Evolutionary conservation across 2,329 filamentous ascomycete species (phyloP).

Genomic region (Ascochyta pisi): DNA sequence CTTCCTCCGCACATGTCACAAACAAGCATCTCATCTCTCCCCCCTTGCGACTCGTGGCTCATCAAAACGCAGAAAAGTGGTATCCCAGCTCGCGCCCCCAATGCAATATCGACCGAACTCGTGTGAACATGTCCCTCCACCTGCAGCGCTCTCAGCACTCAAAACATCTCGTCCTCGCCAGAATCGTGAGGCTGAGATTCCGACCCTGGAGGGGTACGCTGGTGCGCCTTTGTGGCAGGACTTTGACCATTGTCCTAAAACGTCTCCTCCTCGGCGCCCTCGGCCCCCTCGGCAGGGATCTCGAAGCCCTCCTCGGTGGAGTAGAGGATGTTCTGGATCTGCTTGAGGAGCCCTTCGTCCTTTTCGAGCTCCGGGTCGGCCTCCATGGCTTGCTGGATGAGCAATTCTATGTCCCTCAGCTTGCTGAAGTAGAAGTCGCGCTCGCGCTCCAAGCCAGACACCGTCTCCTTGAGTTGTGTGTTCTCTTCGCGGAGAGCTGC

Average conservation of each 20-base stretch:
- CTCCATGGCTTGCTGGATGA: slow-evolving; percentile 92
- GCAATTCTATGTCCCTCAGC: slow-evolving; percentile 91
- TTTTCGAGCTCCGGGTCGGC: slow-evolving; percentile 92
- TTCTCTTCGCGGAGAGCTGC: slow-evolving; percentile 86
- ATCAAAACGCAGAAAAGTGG: slow-evolving; percentile 38
- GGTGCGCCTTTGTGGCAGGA: not conserved
- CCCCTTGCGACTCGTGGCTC: slow-evolving; percentile 26
- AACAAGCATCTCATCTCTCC: not conserved
- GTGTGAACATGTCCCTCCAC: slow-evolving; percentile 23
- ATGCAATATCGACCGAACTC: slow-evolving; percentile 35
- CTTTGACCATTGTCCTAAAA: slow-evolving; percentile 25
- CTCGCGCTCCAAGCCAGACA: slow-evolving; percentile 92
- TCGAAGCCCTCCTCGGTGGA: slow-evolving; percentile 88
- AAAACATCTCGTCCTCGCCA: not conserved
- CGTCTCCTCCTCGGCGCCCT: slow-evolving; percentile 76
- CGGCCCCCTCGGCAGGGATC: slow-evolving; percentile 77
- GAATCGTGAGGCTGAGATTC: not conserved
- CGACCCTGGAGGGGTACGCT: not conserved
- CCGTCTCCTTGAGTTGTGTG: slow-evolving; percentile 88
- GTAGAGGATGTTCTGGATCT: slow-evolving; percentile 96
- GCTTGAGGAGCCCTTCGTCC: slow-evolving; percentile 90
- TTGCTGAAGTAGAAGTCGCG: slow-evolving; percentile 99
- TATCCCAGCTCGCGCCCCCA: slow-evolving; percentile 43
- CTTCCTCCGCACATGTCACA: slow-evolving; percentile 5
- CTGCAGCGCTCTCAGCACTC: slow-evolving; percentile 52